These are phyloP conservation scores for Dendrobium officinale DNA, from an alignment of 106 monocot genomes.

Conservation along the genomic window DNA sequence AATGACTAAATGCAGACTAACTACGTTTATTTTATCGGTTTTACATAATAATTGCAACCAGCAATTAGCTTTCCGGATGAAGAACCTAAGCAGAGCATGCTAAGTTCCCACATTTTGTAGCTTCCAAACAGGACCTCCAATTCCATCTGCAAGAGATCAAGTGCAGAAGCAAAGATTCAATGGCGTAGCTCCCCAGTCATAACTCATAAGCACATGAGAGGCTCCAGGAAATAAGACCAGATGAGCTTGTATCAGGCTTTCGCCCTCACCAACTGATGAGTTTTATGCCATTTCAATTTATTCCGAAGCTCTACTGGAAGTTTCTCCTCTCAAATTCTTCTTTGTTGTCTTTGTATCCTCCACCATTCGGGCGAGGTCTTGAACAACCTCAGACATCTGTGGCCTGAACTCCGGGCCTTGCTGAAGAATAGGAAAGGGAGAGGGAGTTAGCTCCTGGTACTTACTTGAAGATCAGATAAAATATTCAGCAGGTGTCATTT, in stretches of 20 bases:
- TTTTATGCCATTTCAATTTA: neutral
- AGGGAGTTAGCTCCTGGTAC: neutral
- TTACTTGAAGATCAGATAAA: neutral
- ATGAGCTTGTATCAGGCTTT: neutral
- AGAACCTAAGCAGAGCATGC: neutral
- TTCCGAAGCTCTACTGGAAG: conserved; percentile 1
- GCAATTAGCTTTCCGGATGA: neutral
- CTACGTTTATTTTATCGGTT: neutral
- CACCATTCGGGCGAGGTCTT: conserved; percentile 72
- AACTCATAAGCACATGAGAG: neutral
- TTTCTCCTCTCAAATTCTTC: conserved; percentile 4
- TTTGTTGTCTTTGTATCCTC: conserved; percentile 21
- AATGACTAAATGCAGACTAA: neutral
- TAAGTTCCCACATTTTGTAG: neutral
- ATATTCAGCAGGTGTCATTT: no score
- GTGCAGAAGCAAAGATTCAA: neutral
- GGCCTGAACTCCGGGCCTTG: conserved; percentile 90
- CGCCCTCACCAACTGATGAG: neutral
- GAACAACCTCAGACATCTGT: conserved; percentile 88
- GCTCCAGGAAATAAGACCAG: neutral
- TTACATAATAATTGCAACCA: conserved; percentile 2
- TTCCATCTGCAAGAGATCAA: neutral
- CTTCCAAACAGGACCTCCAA: neutral
- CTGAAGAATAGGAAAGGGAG: conserved; percentile 27
- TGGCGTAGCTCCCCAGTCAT: neutral